Conservation (phyloP, 1,284 basidiomycete species). For the Cryptococcus sp. region DNA sequence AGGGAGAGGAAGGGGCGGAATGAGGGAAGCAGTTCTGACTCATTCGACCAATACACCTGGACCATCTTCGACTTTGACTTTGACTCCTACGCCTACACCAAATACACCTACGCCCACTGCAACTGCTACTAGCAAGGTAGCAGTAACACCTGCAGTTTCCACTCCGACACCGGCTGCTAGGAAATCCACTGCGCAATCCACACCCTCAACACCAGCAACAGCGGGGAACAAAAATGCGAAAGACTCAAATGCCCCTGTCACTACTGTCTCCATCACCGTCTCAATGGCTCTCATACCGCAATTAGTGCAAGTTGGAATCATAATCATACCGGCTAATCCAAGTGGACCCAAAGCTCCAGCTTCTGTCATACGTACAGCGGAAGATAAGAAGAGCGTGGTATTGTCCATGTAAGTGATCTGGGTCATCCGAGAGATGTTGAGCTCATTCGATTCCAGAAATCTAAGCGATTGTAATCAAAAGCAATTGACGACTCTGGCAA, state of each 20-base stretch:
- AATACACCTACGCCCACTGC: no score
- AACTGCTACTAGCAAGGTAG: no score
- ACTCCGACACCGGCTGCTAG: no score
- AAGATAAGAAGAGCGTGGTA: conserved; percentile 32
- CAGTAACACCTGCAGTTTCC: no score
- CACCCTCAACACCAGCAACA: not conserved
- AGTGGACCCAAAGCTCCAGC: conserved; percentile 22
- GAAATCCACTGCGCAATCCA: not conserved
- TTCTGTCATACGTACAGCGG: conserved; percentile 23
- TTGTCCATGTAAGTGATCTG: conserved; percentile 27
- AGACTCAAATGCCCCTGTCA: not conserved
- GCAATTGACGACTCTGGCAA: conserved; percentile 29
- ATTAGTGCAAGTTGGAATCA: conserved; percentile 13
- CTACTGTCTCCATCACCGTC: not conserved
- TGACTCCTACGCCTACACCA: no score
- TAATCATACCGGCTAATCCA: conserved; percentile 17
- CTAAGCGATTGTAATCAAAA: conserved; percentile 19
- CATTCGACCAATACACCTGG: no score
- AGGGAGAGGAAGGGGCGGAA: no score
- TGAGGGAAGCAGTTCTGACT: no score
- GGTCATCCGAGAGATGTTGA: not conserved
- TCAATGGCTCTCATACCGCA: conserved; percentile 10
- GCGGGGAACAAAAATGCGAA: not conserved
- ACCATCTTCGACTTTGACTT: no score
- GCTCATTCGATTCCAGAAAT: not conserved